Conservation (phyloP, 2,329 filamentous ascomycete species). For the Diaporthe sp. region DNA sequence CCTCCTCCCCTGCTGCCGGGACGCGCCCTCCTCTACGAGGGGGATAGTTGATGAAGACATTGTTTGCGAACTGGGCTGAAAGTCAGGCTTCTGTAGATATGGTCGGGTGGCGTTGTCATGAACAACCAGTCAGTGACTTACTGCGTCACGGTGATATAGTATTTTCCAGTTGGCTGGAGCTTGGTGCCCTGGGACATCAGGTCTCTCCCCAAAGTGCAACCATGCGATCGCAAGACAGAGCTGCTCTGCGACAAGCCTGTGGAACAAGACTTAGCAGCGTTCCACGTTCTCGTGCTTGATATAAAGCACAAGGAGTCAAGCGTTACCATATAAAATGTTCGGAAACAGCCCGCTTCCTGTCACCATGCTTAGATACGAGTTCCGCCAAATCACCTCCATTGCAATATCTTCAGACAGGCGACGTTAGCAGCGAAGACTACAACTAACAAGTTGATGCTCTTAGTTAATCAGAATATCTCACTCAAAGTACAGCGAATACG, state of each 20-base stretch:
- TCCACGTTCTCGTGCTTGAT: neutral
- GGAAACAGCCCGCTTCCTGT: neutral
- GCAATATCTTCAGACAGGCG: neutral
- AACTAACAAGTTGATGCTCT: neutral
- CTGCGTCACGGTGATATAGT: constrained; percentile 6
- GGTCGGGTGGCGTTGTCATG: too few relatives aligned
- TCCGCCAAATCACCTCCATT: neutral
- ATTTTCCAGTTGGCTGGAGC: neutral
- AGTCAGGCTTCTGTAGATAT: neutral
- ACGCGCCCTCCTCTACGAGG: neutral
- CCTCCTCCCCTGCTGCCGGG: neutral
- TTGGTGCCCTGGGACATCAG: neutral
- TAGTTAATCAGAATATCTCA: neutral
- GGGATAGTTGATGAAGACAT: constrained; percentile 4
- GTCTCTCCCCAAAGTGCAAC: constrained; percentile 14
- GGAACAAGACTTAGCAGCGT: neutral
- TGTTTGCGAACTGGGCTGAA: neutral
- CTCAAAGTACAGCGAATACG: constrained; percentile 27
- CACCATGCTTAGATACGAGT: neutral
- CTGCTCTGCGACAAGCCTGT: constrained; percentile 20
- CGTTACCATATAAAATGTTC: constrained; percentile 22
- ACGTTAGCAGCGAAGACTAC: neutral
- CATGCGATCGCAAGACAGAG: constrained; percentile 22
- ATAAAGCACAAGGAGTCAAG: too few relatives aligned
- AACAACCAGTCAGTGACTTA: neutral